Conservation (phyloP, 306 rosid genomes). For the Malus sieversii region DNA sequence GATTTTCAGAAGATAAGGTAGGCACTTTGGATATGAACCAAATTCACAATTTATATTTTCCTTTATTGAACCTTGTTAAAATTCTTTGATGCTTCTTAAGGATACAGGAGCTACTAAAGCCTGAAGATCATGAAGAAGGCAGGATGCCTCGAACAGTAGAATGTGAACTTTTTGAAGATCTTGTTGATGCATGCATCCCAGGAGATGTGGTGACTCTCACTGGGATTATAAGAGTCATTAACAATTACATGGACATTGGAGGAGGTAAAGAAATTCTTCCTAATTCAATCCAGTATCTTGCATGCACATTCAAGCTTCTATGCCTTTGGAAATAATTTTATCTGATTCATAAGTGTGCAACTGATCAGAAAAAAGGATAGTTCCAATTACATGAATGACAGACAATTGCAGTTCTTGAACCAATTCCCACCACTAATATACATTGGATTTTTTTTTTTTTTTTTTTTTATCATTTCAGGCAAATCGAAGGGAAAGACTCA, state of each 20-base stretch:
- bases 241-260: conserved; percentile 90
- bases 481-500: conserved; percentile 74
- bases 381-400: not conserved
- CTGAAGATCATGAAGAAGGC: conserved; percentile 95
- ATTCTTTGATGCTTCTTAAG: conserved; percentile 22
- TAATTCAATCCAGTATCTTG: not conserved
- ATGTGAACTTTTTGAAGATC: conserved; percentile 85
- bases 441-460: conserved; percentile 1
- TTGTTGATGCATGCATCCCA: conserved; percentile 92
- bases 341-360: not conserved
- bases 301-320: not conserved
- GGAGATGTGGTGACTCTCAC: conserved; percentile 94
- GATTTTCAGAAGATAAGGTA: conserved; percentile 94
- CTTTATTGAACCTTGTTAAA: not conserved
- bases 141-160: conserved; percentile 95
- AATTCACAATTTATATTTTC: not conserved
- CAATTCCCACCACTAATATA: conserved; percentile 15
- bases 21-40: not conserved
- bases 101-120: conserved; percentile 71
- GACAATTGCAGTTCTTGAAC: conserved; percentile 4
- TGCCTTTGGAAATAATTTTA: not conserved
- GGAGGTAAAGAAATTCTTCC: conserved; percentile 50
- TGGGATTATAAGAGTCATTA: conserved; percentile 84
- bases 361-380: not conserved
- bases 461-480: conserved; percentile 38